Conservation (phyloP, 73 alveolate species). For the Paramecium tetraurelia region DNA sequence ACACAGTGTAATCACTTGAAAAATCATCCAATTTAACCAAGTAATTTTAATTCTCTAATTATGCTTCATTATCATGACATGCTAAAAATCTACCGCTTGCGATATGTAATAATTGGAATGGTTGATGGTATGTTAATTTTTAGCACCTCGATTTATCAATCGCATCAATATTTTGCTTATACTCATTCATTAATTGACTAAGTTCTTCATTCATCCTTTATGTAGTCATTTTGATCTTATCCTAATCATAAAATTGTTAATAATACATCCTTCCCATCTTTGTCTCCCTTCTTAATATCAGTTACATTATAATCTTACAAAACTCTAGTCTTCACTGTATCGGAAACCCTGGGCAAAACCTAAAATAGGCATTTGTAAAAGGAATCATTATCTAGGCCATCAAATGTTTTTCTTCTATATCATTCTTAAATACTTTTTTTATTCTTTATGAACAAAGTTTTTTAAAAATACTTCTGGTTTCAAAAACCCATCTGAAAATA, state of each 20-base stretch:
- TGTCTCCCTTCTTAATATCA: neutral
- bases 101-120: constrained; percentile 47
- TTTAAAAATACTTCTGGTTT: constrained; percentile 30
- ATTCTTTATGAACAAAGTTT: constrained; percentile 39
- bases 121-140: constrained; percentile 49
- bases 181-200: constrained; percentile 53
- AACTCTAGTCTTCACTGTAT: constrained; percentile 2
- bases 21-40: constrained; percentile 50
- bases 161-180: constrained; percentile 52
- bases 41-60: constrained; percentile 58
- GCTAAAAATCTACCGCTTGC: constrained; percentile 52
- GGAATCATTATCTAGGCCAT: constrained; percentile 47
- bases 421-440: constrained; percentile 17
- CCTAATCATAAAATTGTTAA: neutral
- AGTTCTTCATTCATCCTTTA: neutral
- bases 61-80: constrained; percentile 47
- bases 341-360: constrained; percentile 48
- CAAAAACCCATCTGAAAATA: constrained; percentile 52
- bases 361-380: constrained; percentile 47
- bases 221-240: neutral
- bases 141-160: constrained; percentile 38
- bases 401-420: constrained; percentile 18
- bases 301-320: neutral
- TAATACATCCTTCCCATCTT: neutral
- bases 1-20: constrained; percentile 60